Evolutionary conservation across 2,329 filamentous ascomycete genomes (phyloP), one percentile per base, ranked within the genome.

Genomic region (Trichophyton benhamiae): DNA sequence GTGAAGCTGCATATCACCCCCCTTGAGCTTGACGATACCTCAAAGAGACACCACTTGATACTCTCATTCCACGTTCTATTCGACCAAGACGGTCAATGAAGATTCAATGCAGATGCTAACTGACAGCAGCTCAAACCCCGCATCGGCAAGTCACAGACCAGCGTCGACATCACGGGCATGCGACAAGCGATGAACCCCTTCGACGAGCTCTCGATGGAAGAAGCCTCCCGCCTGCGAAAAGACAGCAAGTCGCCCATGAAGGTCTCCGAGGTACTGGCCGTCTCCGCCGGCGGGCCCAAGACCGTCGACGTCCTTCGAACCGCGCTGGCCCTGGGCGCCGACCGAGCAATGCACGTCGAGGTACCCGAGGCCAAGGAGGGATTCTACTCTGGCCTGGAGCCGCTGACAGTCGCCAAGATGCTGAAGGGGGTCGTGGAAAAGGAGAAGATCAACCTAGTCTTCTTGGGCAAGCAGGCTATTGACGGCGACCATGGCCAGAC

Each of bases 171-270:
- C 61, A 82, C 87, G 66, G 89, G 89, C 68, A 91, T 97, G 71
- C 97, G 97, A 78, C 92, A 97, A 82, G 91, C 87, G 74, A 92
- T 99, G 84, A 99, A 97, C 82, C 94, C 94, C 20, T 99, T 99
- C 78, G 94, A 99, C 80, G 94, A 99, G 76, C 88, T 99, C 71
- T 95, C 91, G 49, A 86, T 99, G 75, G 94, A 99, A 78, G 94
- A 97, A 79, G 89, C 91, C 59, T 89, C 96, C 59, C 90, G 89
- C 46, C 87, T 99, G 72, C 91, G 94, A 75, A 22, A 25, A 33
- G 92, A 97, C 76, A 88, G 89, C 80, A 88, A 89, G 75, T 84
- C 84, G 17, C 82, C 85, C 17, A 80, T 83, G 66, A 86, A 87
- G 69, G 91, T 99, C 64, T 87, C 91, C 68, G 91, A 96, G 74